Percentiles rank a stretch among this genome's conserved stretches.
phyloP scores from a whole-genome alignment of 371 early-diverging fungal genomes.

The Mortierella sp. region DNA sequence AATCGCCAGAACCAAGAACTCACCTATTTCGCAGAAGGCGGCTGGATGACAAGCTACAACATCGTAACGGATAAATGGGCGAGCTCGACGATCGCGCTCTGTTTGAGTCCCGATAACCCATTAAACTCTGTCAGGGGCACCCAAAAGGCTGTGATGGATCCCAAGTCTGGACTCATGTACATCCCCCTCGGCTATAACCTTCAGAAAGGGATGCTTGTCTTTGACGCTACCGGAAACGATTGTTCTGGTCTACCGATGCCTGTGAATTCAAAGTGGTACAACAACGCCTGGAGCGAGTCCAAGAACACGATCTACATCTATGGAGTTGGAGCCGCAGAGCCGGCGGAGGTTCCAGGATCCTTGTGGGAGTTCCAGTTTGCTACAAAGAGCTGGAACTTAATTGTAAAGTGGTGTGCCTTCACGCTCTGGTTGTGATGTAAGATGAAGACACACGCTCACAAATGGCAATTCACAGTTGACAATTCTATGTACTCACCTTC shows the following conservation, averaged over 20 bases:
- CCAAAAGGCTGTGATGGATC: not conserved
- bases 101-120: not conserved
- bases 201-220: not conserved
- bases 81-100: not conserved
- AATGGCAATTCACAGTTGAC: not conserved
- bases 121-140: not conserved
- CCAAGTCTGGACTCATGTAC: conserved; percentile 4
- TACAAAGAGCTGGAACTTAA: not conserved
- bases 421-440: not conserved
- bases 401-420: not conserved
- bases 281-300: not conserved
- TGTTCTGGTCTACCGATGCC: not conserved
- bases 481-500: not conserved
- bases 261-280: not conserved
- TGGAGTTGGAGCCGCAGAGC: not conserved
- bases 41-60: not conserved
- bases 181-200: not conserved
- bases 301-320: not conserved
- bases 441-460: not conserved
- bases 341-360: not conserved
- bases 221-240: not conserved
- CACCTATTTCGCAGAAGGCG: not conserved
- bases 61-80: not conserved
- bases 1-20: not conserved
- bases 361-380: not conserved